phyloP scores from a whole-genome alignment of 345 rosid species.

The Euphorbia lathyris region DNA sequence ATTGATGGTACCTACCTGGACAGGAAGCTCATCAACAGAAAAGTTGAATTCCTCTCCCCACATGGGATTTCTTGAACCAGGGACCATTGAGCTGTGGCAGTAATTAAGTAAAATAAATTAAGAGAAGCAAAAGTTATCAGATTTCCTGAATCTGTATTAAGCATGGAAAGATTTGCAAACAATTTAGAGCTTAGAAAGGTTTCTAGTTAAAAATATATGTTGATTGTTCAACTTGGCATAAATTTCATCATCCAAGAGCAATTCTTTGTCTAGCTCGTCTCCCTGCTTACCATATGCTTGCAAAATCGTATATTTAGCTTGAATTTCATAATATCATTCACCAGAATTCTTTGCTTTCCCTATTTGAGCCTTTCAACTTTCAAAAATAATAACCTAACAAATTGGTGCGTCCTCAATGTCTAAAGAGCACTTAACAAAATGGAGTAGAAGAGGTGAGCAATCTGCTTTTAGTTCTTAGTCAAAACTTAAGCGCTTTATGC shows the following conservation, averaged over 20 bases:
- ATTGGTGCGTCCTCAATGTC: background rate
- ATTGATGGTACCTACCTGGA: slow-evolving; percentile 47
- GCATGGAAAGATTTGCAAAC: background rate
- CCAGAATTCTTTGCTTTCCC: background rate
- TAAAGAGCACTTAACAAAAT: background rate
- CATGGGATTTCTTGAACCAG: slow-evolving; percentile 98
- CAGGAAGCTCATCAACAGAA: slow-evolving; percentile 86
- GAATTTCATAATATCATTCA: background rate
- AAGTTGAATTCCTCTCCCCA: slow-evolving; percentile 99
- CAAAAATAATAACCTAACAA: background rate
- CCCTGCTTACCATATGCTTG: slow-evolving; percentile 3
- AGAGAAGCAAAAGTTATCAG: background rate
- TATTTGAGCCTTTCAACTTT: background rate
- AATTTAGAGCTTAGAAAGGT: background rate
- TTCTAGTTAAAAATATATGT: background rate
- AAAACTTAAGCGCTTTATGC: background rate
- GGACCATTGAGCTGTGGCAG: slow-evolving; percentile 85
- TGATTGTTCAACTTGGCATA: background rate
- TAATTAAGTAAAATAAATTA: slow-evolving; percentile 17
- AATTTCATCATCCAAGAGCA: background rate
- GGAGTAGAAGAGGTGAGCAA: background rate
- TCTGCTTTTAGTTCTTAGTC: background rate
- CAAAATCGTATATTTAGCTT: background rate
- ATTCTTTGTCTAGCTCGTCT: background rate
- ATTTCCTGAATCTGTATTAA: background rate